Conservation (phyloP, 1,139 yeast species). For the Yamadazyma songkhlaensis region DNA sequence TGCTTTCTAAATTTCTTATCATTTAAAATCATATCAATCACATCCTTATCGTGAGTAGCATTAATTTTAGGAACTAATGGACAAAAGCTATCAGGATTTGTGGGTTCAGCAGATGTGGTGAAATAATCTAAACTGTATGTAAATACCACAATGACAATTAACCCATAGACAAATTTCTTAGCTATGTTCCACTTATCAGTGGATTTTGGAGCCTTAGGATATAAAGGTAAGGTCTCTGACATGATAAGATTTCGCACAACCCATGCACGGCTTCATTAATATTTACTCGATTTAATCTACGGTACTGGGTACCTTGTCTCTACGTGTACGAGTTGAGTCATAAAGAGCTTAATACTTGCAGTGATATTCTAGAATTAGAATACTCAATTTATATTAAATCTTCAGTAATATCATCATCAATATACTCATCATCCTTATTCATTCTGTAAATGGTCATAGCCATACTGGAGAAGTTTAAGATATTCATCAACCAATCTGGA, state of each 20-base stretch:
- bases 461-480: slow-evolving; percentile 45
- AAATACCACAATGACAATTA: slow-evolving; percentile 1
- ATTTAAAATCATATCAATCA: slow-evolving; percentile 26
- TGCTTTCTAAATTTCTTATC: slow-evolving; percentile 38
- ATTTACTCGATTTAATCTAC: too few species aligned
- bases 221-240: slow-evolving; percentile 5
- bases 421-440: slow-evolving; percentile 51
- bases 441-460: slow-evolving; percentile 49
- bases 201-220: background rate
- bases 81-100: slow-evolving; percentile 29
- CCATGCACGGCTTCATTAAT: too few species aligned
- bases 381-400: slow-evolving; percentile 27
- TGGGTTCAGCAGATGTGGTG: background rate
- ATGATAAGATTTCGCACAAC: background rate
- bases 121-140: slow-evolving; percentile 1
- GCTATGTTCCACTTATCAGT: slow-evolving; percentile 3
- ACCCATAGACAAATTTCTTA: background rate
- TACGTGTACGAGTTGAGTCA: background rate
- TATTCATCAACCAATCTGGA: slow-evolving; percentile 45
- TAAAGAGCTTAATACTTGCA: background rate
- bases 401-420: slow-evolving; percentile 46
- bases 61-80: slow-evolving; percentile 34
- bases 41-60: slow-evolving; percentile 21
- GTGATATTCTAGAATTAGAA: too few species aligned
- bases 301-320: too few species aligned